Evolutionary conservation across 164 flowering plant species (phyloP), one percentile per base, ranked within the genome.

Genomic region (Warburgia ugandensis): DNA sequence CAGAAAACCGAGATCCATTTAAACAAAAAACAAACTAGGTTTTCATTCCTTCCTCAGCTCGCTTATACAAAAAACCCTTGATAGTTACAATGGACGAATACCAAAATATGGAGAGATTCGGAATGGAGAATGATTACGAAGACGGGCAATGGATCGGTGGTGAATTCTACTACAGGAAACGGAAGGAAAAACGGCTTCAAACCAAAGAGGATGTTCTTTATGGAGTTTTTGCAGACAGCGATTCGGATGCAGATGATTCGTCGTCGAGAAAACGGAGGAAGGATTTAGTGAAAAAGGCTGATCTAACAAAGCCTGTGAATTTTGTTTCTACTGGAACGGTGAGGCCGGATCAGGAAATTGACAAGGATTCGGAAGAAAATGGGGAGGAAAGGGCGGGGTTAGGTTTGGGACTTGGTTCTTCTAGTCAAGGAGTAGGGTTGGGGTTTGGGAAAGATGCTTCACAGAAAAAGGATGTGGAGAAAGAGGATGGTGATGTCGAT

Each of bases 101-200:
- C n/a, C 87, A 86, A 67, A 71, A 84, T 52, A 83, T 67, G 88
- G 98, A 91, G 69, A 68, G 72, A 26, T 85, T 87, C 49, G 81
- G 76, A 5, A 62, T 70, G 77, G 95, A 86, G 13, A 82, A 86
- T 25, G 99, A 92, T 41, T 88, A 9, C 57, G 99, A 89, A 20
- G 95, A 55, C 4, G 97, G 95, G 7, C 81, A 82, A 41, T 92
- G 81, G 83, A 83, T 82, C 6, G 70, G 62, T 27, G 97, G 94
- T 0, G 97, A 92, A 54, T 92, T 75, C 55, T 82, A 77, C 50
- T 82, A 74, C 61, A 49, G 59, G 6, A 75, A 70, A 47, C 83
- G 83, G 37, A 84, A 67, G 53, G 78, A 77, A 44, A 86, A 83
- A 61, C 74, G 70, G 2, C 20, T 32, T 1, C 97, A 92, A 68